phyloP scores from a whole-genome alignment of 495 filamentous ascomycete genomes.

The Cladorrhinum samala region DNA sequence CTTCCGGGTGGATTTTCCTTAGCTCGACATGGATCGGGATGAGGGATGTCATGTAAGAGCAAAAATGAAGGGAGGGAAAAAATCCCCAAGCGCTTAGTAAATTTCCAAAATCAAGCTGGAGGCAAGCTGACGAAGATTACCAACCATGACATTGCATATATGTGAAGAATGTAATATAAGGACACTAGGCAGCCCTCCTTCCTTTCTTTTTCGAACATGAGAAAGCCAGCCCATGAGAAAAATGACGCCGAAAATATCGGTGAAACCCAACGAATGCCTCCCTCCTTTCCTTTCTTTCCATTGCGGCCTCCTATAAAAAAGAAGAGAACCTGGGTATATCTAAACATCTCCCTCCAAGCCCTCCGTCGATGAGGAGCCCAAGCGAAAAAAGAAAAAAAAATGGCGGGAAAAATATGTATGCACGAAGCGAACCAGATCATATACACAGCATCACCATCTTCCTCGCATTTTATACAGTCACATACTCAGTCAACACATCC shows the following conservation, averaged over 20 bases:
- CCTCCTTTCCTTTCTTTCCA: background rate
- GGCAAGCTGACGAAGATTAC: background rate
- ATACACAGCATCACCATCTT: background rate
- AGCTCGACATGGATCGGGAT: too few relatives aligned
- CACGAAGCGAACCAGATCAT: background rate
- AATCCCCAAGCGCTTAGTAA: too few relatives aligned
- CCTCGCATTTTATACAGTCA: slow-evolving; percentile 14
- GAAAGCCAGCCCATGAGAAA: background rate
- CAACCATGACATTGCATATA: background rate
- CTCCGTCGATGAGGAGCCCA: too few relatives aligned
- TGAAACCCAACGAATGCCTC: background rate
- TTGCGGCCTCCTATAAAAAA: too few relatives aligned
- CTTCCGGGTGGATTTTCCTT: too few relatives aligned
- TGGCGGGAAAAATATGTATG: background rate
- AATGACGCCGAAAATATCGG: background rate
- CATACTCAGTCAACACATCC: slow-evolving; percentile 26
- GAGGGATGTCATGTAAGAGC: too few relatives aligned
- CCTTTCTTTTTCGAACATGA: background rate
- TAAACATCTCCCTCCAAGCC: background rate
- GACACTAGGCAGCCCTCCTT: background rate
- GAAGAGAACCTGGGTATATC: slow-evolving; percentile 6
- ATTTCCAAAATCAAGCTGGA: background rate
- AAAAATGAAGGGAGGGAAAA: too few relatives aligned
- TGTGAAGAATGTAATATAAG: background rate
- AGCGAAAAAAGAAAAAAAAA: too few relatives aligned